Evolutionary conservation across 768 basidiomycete genomes (phyloP), one percentile per base, ranked within the genome.

Genomic region (Sarcomyxa edulis): DNA sequence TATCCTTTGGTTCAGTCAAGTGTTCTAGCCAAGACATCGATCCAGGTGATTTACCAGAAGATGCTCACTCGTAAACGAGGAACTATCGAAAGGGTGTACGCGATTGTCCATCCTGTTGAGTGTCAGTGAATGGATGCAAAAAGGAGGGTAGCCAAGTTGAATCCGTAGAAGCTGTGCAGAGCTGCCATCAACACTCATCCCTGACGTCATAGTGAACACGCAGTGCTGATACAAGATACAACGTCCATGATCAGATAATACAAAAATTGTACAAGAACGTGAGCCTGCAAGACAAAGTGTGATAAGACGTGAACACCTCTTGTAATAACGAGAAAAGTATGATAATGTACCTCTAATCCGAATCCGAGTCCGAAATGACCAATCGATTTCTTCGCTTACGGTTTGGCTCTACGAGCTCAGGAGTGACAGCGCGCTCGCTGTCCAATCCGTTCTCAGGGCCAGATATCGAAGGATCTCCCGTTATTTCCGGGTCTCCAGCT

Each of bases 291-390:
- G n/a, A n/a, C n/a, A n/a, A n/a, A n/a, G n/a, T n/a, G n/a, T n/a
- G n/a, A n/a, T n/a, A n/a, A n/a, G 11, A 33, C n/a, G 32, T 15
- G 16, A 19, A 20, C 32, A 14, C 11, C 16, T 33, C 31, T 19
- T 19, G 32, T 18, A 33, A n/a, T 18, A 20, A 14, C 16, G 34
- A 16, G 20, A 14, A 21, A 35, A 35, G 18, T 16, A n/a, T n/a
- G 7, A 22, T 35, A 6, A 16, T 14, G 33, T 16, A 35, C 7
- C 27, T 20, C 32, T 42, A 45, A 11, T 35, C 36, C 25, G 43
- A 41, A n/a, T 47, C 46, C n/a, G n/a, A n/a, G 15, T 46, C 45
- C 18, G 45, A 46, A 37, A 46, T 37, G 7, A 49, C 41, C 18
- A 52, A 36, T 22, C 38, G 42, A 31, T 35, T 32, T 35, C 37